Conservation (phyloP, 2,329 filamentous ascomycete genomes). For the Cercospora beticola region DNA sequence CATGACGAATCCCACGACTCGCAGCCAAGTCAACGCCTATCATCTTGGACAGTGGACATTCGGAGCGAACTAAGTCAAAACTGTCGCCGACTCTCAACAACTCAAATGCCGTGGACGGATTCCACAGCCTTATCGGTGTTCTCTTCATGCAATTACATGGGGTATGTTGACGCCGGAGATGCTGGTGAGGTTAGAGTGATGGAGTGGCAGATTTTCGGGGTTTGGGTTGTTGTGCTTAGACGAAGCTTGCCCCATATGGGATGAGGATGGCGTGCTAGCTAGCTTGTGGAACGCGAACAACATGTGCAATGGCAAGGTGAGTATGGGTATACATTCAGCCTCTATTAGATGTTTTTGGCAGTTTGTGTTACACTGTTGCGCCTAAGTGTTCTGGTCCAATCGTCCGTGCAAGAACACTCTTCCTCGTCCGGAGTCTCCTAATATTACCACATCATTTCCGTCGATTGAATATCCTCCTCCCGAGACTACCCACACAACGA, state of each 20-base stretch:
- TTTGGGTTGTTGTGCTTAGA: background rate
- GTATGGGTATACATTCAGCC: background rate
- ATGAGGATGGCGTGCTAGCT: background rate
- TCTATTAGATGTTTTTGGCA: background rate
- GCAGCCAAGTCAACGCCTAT: background rate
- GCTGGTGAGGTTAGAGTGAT: slow-evolving; percentile 36
- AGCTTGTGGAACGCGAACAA: background rate
- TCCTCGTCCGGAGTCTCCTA: background rate
- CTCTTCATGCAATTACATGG: background rate
- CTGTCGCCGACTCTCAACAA: background rate
- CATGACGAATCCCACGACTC: background rate
- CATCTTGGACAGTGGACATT: background rate
- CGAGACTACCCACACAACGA: background rate
- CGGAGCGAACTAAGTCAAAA: background rate
- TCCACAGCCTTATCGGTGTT: background rate
- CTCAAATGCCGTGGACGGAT: background rate
- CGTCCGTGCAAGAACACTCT: background rate
- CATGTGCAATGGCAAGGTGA: background rate
- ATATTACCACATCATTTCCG: background rate
- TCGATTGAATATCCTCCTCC: background rate
- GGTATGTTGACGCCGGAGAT: background rate
- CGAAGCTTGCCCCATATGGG: background rate
- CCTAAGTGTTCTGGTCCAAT: background rate
- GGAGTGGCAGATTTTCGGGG: slow-evolving; percentile 14
- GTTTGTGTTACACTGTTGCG: background rate